Evolutionary conservation across 1,284 basidiomycete genomes (phyloP).

Genomic region (Hypsizygus ulmarius): DNA sequence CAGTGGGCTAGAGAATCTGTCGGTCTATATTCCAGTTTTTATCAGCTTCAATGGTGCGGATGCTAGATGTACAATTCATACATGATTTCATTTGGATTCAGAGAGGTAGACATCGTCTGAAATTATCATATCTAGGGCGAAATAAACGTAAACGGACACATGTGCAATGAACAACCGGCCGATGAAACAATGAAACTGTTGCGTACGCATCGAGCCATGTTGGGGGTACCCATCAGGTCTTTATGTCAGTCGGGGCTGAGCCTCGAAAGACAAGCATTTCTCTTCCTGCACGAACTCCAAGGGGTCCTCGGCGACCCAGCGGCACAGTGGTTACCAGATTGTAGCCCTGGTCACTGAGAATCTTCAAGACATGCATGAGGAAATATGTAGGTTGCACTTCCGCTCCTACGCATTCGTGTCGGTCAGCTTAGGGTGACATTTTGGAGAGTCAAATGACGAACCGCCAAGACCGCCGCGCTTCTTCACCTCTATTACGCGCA

Average conservation of each 20-base stretch:
- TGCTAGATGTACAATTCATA: no score
- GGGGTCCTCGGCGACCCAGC: slow-evolving; percentile 37
- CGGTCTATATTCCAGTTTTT: no score
- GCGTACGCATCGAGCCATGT: no score
- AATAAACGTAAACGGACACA: no score
- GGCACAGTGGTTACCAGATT: slow-evolving; percentile 44
- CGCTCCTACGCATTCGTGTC: slow-evolving; percentile 15
- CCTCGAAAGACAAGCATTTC: slow-evolving; percentile 48
- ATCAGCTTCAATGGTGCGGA: no score
- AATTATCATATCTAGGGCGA: no score
- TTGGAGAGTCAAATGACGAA: slow-evolving; percentile 16
- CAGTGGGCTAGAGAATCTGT: no score
- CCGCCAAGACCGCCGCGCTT: slow-evolving; percentile 35
- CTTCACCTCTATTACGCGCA: slow-evolving; percentile 49
- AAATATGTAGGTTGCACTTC: slow-evolving; percentile 36
- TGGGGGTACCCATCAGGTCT: neutral
- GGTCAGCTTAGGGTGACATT: neutral
- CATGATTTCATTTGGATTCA: no score
- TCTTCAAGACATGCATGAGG: slow-evolving; percentile 43
- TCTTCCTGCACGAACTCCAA: slow-evolving; percentile 37
- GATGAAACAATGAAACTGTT: no score
- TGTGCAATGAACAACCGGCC: no score
- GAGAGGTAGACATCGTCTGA: no score
- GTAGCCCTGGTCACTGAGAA: slow-evolving; percentile 38
- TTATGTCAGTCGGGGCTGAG: slow-evolving; percentile 7